Conservation (phyloP, 108 stramenopile genomes). For the Aurantiochytrium sp. region DNA sequence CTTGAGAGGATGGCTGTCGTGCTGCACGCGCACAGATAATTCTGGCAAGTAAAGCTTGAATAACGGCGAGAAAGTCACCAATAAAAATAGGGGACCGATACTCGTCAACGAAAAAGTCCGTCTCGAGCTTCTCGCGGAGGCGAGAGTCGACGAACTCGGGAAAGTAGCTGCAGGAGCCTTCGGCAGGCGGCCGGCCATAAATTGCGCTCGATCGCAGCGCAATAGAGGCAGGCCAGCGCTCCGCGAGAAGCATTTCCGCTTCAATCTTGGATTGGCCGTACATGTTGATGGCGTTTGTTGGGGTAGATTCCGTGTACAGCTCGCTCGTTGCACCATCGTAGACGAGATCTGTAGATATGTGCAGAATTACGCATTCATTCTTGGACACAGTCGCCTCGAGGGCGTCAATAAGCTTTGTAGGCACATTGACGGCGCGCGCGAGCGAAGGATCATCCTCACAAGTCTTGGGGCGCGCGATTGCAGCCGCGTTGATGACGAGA, state of each 20-base stretch:
- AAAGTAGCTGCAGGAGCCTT: neutral
- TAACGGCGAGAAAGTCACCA: neutral
- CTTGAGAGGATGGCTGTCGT: neutral
- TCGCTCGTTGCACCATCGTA: neutral
- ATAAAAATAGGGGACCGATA: neutral
- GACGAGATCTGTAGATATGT: neutral
- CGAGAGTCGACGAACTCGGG: neutral
- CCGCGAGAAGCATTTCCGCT: neutral
- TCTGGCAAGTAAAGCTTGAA: neutral
- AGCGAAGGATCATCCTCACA: neutral
- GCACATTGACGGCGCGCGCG: neutral
- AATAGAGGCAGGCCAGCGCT: neutral
- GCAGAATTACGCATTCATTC: neutral
- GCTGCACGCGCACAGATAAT: neutral
- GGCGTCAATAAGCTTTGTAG: neutral
- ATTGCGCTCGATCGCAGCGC: neutral
- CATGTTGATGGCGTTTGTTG: neutral
- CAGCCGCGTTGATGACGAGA: neutral
- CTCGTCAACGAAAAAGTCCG: neutral
- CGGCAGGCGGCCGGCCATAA: neutral
- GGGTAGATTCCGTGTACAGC: neutral
- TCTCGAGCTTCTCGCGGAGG: neutral
- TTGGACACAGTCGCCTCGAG: neutral
- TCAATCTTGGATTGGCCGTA: conserved; percentile 1
- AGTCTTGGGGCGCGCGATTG: neutral